Base-by-base conservation (phyloP, 208 protist genomes). In the Leishmania arabica region DNA sequence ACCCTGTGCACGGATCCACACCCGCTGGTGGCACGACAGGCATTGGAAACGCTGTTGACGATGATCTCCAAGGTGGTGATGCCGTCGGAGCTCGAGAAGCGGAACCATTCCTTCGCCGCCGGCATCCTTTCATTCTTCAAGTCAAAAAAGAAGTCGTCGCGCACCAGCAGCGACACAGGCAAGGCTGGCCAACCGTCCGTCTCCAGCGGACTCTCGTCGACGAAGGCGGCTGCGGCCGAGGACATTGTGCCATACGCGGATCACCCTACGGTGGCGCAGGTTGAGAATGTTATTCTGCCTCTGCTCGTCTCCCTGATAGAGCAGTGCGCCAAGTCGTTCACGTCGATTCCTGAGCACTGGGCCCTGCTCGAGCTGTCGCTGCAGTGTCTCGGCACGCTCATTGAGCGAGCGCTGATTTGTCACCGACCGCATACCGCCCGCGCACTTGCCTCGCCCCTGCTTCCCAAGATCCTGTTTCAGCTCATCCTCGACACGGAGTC, bases 1-100 rank as follows among this genome's bases (percentile, higher is more conserved):
- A 90, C 87, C 3, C 81, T 95, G 3, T 95, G 91, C 81, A 84
- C 86, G 3, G 88, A 86, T 65, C 89, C 93, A 24, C 89, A 92
- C 60, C 85, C 78, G 9, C 69, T 96, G 0, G 82, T 95, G 54
- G 83, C 89, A 27, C 95, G 93, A 31, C 89, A 95, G 74, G 90
- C 92, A 0, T 84, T 98, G 34, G 93, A 96, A 65, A 91, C 90
- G 37, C 82, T 96, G 37, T 31, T 91, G n/a, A 88, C 88, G 79
- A 77, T 98, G 58, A 91, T 84, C 69, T 84, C 80, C 21, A 98
- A 98, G 79, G 87, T 97, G 17, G 86, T 94, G 24, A 86, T 97
- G 77, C 94, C 92, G 9, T 91, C 92, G 0, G 91, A 95, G 64
- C 77, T 88, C 27, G 86, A 90, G 51, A 91, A 88, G 77, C 71